Evolutionary conservation across 2,329 filamentous ascomycete species (phyloP).

Genomic region (Penicillium sclerotiorum): DNA sequence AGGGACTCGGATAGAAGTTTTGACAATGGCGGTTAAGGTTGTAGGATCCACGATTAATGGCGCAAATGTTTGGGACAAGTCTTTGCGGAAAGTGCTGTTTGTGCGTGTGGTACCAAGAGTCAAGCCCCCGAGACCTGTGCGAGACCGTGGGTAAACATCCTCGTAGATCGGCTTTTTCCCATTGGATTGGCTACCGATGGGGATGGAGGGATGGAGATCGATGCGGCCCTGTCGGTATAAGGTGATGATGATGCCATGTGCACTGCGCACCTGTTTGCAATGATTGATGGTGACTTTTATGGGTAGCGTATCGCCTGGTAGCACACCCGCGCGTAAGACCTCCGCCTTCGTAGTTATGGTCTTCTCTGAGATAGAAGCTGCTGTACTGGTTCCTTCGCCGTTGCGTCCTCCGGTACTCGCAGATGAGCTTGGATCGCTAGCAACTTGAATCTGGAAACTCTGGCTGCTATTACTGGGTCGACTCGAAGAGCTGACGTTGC

Average conservation of each 20-base stretch:
- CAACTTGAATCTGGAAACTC: conserved; percentile 60
- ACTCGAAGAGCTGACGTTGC: conserved; percentile 72
- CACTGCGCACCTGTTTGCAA: conserved; percentile 83
- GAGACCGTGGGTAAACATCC: conserved; percentile 83
- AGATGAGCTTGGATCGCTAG: conserved; percentile 46
- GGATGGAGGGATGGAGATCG: conserved; percentile 70
- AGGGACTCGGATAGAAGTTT: conserved; percentile 80
- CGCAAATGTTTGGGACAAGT: conserved; percentile 83
- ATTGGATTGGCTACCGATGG: conserved; percentile 63
- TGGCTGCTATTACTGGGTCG: conserved; percentile 66
- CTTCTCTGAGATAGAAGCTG: conserved; percentile 63
- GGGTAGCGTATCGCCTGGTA: conserved; percentile 81
- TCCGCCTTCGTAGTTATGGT: conserved; percentile 88
- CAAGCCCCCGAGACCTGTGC: conserved; percentile 81
- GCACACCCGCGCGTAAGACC: conserved; percentile 76
- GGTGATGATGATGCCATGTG: conserved; percentile 90
- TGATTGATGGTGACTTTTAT: conserved; percentile 83
- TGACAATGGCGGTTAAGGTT: conserved; percentile 77
- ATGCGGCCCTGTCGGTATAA: conserved; percentile 89
- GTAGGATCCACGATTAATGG: conserved; percentile 84
- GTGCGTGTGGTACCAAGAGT: conserved; percentile 84
- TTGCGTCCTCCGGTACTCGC: conserved; percentile 42
- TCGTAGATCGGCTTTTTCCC: conserved; percentile 72
- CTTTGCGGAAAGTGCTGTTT: conserved; percentile 92
- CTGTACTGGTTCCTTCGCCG: conserved; percentile 55